These are phyloP conservation scores for Protomyces lactucae-debilis DNA, from an alignment of 1,139 yeast species.

Conservation along the genomic window DNA sequence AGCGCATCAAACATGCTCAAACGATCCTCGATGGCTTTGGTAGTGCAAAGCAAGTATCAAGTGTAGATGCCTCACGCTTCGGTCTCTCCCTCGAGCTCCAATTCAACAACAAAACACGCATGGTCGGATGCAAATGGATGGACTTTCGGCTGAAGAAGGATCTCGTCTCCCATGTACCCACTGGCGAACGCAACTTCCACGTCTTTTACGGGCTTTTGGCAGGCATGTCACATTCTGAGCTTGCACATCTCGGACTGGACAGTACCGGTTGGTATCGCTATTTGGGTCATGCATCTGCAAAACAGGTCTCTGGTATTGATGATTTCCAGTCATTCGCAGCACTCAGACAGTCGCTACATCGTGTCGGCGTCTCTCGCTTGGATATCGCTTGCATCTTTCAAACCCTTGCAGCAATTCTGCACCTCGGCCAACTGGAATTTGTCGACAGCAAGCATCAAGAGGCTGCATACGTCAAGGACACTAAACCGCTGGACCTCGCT, in stretches of 20 bases:
- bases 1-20: not conserved
- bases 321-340: slow-evolving; percentile 41
- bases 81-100: slow-evolving; percentile 45
- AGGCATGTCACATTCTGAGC: slow-evolving; percentile 43
- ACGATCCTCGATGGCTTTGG: not conserved
- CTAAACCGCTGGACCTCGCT: slow-evolving; percentile 37
- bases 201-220: slow-evolving; percentile 43
- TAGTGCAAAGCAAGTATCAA: slow-evolving; percentile 39
- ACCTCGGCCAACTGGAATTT: slow-evolving; percentile 44
- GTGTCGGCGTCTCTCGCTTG: slow-evolving; percentile 41
- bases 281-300: slow-evolving; percentile 44
- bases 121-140: slow-evolving; percentile 42
- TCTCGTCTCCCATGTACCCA: slow-evolving; percentile 43
- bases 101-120: slow-evolving; percentile 41
- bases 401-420: slow-evolving; percentile 45
- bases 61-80: slow-evolving; percentile 40
- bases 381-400: slow-evolving; percentile 46
- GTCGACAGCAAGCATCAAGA: slow-evolving; percentile 39
- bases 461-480: slow-evolving; percentile 29
- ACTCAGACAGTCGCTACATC: slow-evolving; percentile 40
- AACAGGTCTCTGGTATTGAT: slow-evolving; percentile 40
- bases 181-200: slow-evolving; percentile 45
- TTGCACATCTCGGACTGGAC: slow-evolving; percentile 41
- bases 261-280: slow-evolving; percentile 39
- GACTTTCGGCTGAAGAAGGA: slow-evolving; percentile 44